phyloP scores from a whole-genome alignment of 2,329 filamentous ascomycete genomes.

The Penicillium sp. region DNA sequence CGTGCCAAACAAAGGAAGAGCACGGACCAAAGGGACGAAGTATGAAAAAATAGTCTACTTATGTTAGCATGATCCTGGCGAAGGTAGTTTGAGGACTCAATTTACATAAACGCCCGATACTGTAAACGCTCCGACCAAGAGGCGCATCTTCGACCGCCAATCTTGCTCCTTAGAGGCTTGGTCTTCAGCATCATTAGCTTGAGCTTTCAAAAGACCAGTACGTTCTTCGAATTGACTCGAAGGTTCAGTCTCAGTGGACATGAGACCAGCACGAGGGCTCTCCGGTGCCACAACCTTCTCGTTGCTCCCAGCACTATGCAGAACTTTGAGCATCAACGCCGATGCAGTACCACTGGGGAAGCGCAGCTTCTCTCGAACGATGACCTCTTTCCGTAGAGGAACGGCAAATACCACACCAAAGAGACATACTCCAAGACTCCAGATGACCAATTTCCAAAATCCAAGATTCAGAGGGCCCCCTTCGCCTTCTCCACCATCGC shows the following conservation, averaged over 20 bases:
- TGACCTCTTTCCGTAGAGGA: slow-evolving; percentile 82
- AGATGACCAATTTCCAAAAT: slow-evolving; percentile 75
- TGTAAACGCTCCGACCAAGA: slow-evolving; percentile 58
- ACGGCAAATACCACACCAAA: slow-evolving; percentile 97
- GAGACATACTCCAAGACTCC: slow-evolving; percentile 89
- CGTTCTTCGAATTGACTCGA: slow-evolving; percentile 35
- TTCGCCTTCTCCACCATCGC: slow-evolving; percentile 70
- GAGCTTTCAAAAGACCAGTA: slow-evolving; percentile 50
- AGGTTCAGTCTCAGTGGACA: slow-evolving; percentile 29
- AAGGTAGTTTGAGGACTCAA: not conserved
- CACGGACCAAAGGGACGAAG: slow-evolving; percentile 79
- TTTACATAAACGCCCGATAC: slow-evolving; percentile 55
- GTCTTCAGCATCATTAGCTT: slow-evolving; percentile 29
- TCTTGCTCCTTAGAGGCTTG: slow-evolving; percentile 45
- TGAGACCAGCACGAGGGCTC: not conserved
- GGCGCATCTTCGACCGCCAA: slow-evolving; percentile 60
- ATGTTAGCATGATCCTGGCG: slow-evolving; percentile 13
- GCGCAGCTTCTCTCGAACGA: slow-evolving; percentile 84
- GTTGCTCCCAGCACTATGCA: slow-evolving; percentile 63
- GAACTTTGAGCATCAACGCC: slow-evolving; percentile 82
- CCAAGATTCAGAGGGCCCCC: slow-evolving; percentile 70
- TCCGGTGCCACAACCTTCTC: slow-evolving; percentile 36
- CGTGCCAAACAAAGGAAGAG: slow-evolving; percentile 80
- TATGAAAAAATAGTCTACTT: slow-evolving; percentile 78
- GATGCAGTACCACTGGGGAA: slow-evolving; percentile 96